phyloP scores from a whole-genome alignment of 108 stramenopile genomes.

The Discostella stelligeroides region DNA sequence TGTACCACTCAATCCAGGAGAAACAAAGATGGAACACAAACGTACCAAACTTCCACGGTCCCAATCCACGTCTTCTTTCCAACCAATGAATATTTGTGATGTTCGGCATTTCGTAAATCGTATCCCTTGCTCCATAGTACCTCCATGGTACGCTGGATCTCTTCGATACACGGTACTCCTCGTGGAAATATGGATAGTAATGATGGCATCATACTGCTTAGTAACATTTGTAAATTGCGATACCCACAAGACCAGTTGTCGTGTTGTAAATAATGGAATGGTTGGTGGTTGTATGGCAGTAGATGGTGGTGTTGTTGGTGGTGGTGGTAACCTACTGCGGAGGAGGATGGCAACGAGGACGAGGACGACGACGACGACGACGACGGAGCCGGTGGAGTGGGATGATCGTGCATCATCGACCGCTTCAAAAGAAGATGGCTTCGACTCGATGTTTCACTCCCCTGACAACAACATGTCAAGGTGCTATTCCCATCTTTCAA shows the following conservation, averaged over 20 bases:
- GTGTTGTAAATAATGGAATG: constrained; percentile 53
- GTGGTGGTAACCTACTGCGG: background rate
- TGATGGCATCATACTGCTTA: constrained; percentile 65
- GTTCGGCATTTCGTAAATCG: constrained; percentile 68
- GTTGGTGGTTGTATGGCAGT: constrained; percentile 21
- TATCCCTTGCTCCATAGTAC: constrained; percentile 68
- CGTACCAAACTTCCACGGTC: constrained; percentile 71
- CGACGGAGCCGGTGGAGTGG: no score
- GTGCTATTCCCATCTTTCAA: background rate
- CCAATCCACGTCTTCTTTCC: constrained; percentile 61
- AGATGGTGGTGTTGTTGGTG: no score
- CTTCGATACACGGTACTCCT: constrained; percentile 55
- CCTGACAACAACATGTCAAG: constrained; percentile 14
- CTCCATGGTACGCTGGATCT: constrained; percentile 66
- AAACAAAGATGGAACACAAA: background rate
- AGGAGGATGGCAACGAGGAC: constrained; percentile 3
- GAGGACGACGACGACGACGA: no score
- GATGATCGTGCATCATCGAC: no score
- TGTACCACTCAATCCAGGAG: no score
- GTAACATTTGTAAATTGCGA: constrained; percentile 82
- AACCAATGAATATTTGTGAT: constrained; percentile 56
- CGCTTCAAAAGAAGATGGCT: background rate
- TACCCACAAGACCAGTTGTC: constrained; percentile 86
- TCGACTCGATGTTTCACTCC: background rate
- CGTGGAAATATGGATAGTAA: constrained; percentile 46